phyloP scores from a whole-genome alignment of 495 filamentous ascomycete species.

The Rhizodiscina lignyota region DNA sequence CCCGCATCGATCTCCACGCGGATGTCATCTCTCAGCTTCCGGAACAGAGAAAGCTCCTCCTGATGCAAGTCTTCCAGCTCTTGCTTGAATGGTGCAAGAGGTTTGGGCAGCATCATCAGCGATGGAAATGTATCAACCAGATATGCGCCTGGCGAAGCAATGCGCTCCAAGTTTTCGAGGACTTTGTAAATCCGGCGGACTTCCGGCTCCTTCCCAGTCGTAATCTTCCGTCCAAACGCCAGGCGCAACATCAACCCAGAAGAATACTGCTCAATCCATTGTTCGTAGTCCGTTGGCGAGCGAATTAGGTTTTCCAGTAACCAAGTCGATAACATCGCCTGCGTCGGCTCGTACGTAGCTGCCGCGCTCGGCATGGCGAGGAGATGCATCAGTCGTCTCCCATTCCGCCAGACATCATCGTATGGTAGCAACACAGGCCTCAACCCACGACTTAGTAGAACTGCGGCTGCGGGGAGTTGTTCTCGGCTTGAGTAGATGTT shows the following conservation, averaged over 20 bases:
- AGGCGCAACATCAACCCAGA: conserved; percentile 20
- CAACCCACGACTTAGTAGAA: conserved; percentile 7
- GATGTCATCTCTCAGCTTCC: conserved; percentile 15
- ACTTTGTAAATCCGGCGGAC: conserved; percentile 14
- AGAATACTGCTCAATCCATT: conserved; percentile 20
- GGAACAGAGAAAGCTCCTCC: conserved; percentile 16
- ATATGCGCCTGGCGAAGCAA: conserved; percentile 17
- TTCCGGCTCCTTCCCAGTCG: conserved; percentile 15
- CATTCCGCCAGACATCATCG: conserved; percentile 9
- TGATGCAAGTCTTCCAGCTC: conserved; percentile 16
- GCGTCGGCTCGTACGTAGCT: conserved; percentile 11
- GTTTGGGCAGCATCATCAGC: conserved; percentile 18
- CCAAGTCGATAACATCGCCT: conserved; percentile 28
- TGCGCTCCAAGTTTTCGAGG: conserved; percentile 17
- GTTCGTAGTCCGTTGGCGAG: conserved; percentile 16
- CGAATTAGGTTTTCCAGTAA: conserved; percentile 17
- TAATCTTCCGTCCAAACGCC: conserved; percentile 20
- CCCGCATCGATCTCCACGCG: conserved; percentile 16
- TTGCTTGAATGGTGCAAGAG: conserved; percentile 20
- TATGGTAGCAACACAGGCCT: conserved; percentile 8
- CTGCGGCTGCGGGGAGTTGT: conserved; percentile 10
- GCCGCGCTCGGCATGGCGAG: conserved; percentile 15
- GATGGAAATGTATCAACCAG: conserved; percentile 19
- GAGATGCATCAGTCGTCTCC: conserved; percentile 15
- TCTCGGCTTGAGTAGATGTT: conserved; percentile 18